Evolutionary conservation across 2,329 filamentous ascomycete genomes (phyloP), one percentile per base, ranked within the genome.

Genomic region (Trichoderma semiorbis): DNA sequence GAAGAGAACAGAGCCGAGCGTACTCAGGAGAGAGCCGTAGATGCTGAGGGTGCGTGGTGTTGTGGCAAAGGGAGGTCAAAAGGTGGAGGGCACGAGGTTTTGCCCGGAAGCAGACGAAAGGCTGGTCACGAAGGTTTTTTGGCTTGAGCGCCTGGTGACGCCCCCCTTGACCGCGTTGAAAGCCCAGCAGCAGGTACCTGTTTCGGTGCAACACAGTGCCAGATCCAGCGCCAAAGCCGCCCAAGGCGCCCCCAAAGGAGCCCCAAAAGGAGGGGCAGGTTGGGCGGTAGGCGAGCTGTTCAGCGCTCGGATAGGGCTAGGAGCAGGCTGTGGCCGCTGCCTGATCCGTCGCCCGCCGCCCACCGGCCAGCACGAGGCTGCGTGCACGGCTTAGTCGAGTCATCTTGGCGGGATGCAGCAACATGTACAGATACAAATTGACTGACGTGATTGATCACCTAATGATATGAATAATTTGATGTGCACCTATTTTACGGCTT

Each of bases 51-150:
- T 72, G 71, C 64, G 71, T 72, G 73, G 55, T 72, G 73, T 74
- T 76, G 74, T 58, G 71, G 74, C 53, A 66, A 72, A 72, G 71
- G 60, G 72, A 73, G 68, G 73, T 73, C 67, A 72, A 72, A 73
- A 75, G 76, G 74, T 78, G 78, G 77, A 76, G 78, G 76, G 76
- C 78, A 78, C 79, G 78, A 80, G 79, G 78, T 80, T 80, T 81
- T 80, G 78, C 79, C 79, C 78, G 77, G 79, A 80, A 75, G 78
- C 75, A 79, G 78, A 80, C 77, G 77, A 79, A 76, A 77, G 78
- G 78, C 73, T 78, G 77, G 79, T 79, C 78, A 80, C 79, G 77
- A 80, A 79, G 78, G 78, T 79, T 73, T 73, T 81, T 81, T 81
- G 80, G 78, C 78, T 76, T 76, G 78, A 79, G 78, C 77, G 78